These are phyloP conservation scores for Suillus paluster DNA, from an alignment of 768 basidiomycete species.

Conservation along the genomic window DNA sequence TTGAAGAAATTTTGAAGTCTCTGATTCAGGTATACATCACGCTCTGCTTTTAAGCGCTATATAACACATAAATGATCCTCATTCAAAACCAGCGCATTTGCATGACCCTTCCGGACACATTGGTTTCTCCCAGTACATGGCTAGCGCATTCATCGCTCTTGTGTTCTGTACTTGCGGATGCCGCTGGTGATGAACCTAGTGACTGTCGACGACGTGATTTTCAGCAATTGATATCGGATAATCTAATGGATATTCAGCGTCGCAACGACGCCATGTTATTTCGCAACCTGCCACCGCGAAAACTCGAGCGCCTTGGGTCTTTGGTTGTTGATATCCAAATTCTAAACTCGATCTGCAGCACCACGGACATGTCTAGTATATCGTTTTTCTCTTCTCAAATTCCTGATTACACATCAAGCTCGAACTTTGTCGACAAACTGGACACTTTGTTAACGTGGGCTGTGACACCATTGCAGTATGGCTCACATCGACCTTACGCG, in stretches of 20 bases:
- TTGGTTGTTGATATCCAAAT: conserved; percentile 67
- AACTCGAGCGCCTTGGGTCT: conserved; percentile 61
- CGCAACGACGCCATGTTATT: conserved; percentile 86
- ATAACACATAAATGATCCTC: conserved; percentile 8
- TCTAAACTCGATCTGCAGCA: conserved; percentile 74
- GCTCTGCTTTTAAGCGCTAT: not conserved
- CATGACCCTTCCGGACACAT: conserved; percentile 72
- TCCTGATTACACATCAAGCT: conserved; percentile 37
- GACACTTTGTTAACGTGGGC: conserved; percentile 81
- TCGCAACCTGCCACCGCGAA: conserved; percentile 63
- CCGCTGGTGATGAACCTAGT: conserved; percentile 35
- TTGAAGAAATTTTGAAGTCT: conserved; percentile 56
- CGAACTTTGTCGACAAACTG: conserved; percentile 66
- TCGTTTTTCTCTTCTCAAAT: conserved; percentile 58
- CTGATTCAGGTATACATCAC: conserved; percentile 59
- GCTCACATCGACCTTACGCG: conserved; percentile 79
- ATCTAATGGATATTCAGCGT: conserved; percentile 69
- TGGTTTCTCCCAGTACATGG: conserved; percentile 77
- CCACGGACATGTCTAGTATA: conserved; percentile 61
- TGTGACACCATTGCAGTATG: conserved; percentile 79
- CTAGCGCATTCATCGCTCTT: conserved; percentile 48
- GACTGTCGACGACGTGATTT: conserved; percentile 45
- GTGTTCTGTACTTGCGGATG: conserved; percentile 45
- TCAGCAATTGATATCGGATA: conserved; percentile 54
- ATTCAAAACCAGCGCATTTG: conserved; percentile 58